Evolutionary conservation across 78 protist genomes (phyloP), one percentile per base, ranked within the genome.

Genomic region (Acrasis kona): DNA sequence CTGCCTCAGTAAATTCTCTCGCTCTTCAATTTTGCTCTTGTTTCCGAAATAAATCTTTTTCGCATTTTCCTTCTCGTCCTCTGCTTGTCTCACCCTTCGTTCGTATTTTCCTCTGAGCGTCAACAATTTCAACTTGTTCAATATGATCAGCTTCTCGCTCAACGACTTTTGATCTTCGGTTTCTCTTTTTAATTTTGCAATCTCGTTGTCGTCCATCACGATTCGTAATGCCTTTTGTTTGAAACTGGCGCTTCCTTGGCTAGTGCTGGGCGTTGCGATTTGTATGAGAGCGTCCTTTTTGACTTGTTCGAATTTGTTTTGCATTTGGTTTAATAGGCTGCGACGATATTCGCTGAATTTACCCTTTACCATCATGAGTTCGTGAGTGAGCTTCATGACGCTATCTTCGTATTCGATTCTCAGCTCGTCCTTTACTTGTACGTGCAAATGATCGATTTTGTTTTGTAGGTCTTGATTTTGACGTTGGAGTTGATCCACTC

Each of bases 101-200:
- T 32, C 41, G 58, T 31, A 1, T 32, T 2, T 41, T n/a, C n/a
- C n/a, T n/a, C n/a, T n/a, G n/a, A n/a, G n/a, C n/a, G n/a, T n/a
- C n/a, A n/a, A n/a, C n/a, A 66, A 8, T 39, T 5, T 38, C 31
- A 65, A 2, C 42, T 78, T 78, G n/a, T n/a, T n/a, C n/a, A n/a
- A n/a, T n/a, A n/a, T n/a, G n/a, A n/a, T n/a, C n/a, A n/a, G n/a
- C n/a, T n/a, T n/a, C n/a, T n/a, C n/a, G 28, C 29, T 30, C 5
- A 78, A 10, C n/a, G 82, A 41, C 65, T 58, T 66, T 29, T 78
- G 9, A 41, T 70, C 69, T 28, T 78, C 74, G 75, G 41, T 67
- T 0, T 1, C 31, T 29, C 29, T 10, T 57, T 36, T 2, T 35
- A 78, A 70, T 65, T 37, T 1, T 39, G 31, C 2, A 10, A 65